Conservation (phyloP, 208 protist species). For the Phytomonas sp. region DNA sequence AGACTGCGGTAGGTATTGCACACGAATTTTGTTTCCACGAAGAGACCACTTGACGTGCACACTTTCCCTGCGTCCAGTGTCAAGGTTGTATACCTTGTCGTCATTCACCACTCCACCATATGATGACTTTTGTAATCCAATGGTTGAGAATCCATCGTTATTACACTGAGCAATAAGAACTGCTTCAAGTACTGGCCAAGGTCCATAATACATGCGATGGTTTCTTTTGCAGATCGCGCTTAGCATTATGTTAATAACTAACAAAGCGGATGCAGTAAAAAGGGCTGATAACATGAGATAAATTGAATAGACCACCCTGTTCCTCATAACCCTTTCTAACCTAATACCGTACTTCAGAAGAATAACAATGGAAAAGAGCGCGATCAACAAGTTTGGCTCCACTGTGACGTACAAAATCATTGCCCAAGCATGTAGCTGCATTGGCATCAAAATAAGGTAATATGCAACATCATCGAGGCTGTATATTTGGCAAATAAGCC, state of each 20-base stretch:
- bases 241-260: background rate
- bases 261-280: background rate
- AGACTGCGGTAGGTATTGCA: background rate
- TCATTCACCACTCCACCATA: background rate
- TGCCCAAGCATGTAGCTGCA: background rate
- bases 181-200: slow-evolving; percentile 7
- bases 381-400: background rate
- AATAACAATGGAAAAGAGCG: background rate
- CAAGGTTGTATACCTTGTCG: background rate
- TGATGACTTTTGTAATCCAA: background rate
- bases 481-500: background rate
- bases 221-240: background rate
- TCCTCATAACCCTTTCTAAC: background rate
- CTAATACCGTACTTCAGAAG: background rate
- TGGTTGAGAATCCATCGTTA: background rate
- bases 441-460: background rate
- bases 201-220: slow-evolving; percentile 1
- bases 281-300: background rate
- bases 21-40: background rate
- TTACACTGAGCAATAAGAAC: background rate
- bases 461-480: background rate
- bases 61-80: background rate
- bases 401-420: background rate
- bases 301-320: background rate
- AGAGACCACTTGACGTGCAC: background rate